Evolutionary conservation across 768 basidiomycete genomes (phyloP).

Genomic region (Mycena rosella): DNA sequence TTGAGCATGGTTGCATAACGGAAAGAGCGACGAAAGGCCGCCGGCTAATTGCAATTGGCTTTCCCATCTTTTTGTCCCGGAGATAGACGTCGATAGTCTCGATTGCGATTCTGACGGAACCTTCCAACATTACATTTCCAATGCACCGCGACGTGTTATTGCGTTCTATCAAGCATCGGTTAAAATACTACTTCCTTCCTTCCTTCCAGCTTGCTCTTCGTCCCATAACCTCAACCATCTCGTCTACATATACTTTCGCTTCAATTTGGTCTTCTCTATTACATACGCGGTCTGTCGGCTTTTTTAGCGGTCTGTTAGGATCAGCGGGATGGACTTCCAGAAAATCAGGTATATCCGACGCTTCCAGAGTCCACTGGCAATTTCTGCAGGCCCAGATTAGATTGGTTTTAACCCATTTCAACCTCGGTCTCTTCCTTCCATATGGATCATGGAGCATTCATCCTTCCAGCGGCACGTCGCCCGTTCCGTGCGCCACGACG

Average conservation of each 20-base stretch:
- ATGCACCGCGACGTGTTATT: not conserved
- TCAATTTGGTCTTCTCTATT: not conserved
- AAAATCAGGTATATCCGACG: no score
- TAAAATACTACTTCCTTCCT: not conserved
- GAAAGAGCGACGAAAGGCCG: not conserved
- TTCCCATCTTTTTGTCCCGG: conserved; percentile 5
- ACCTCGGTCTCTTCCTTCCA: no score
- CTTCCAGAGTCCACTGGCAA: no score
- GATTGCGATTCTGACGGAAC: not conserved
- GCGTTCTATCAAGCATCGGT: not conserved
- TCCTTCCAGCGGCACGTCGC: no score
- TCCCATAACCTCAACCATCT: no score
- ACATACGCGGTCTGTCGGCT: not conserved
- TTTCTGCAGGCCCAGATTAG: no score
- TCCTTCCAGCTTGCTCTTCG: no score
- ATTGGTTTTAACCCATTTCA: no score
- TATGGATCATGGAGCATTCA: no score
- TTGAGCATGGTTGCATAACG: conserved; percentile 65
- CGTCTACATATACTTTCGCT: no score
- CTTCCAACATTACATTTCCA: not conserved
- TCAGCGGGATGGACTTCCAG: not conserved
- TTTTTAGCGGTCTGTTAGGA: not conserved
- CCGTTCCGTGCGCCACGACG: no score
- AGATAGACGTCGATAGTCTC: not conserved
- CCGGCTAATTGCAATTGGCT: conserved; percentile 7